phyloP scores from a whole-genome alignment of 805 yeast genomes.

The Ascoidea tarda region DNA sequence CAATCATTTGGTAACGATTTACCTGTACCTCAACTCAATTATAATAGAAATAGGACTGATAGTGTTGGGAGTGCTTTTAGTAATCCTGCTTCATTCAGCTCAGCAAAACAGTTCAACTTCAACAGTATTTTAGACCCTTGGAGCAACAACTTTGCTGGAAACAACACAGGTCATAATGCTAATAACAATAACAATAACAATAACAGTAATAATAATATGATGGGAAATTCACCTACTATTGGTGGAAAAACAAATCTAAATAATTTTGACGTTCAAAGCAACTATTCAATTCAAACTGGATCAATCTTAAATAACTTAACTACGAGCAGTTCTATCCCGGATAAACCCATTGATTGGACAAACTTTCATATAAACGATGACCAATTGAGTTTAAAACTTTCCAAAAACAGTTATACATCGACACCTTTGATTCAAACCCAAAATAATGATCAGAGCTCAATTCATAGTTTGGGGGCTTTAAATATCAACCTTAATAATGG shows the following conservation, averaged over 20 bases:
- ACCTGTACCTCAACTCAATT: background rate
- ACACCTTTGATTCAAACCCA: too few species aligned
- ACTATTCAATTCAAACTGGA: background rate
- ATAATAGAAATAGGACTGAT: background rate
- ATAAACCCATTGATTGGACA: background rate
- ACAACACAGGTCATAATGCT: background rate
- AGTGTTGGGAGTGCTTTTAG: background rate
- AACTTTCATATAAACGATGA: background rate
- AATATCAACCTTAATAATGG: too few species aligned
- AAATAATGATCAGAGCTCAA: too few species aligned
- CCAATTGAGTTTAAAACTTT: background rate
- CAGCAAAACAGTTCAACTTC: background rate
- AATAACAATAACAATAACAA: too few species aligned
- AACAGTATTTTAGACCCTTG: background rate
- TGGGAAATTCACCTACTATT: background rate
- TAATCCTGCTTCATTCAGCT: background rate
- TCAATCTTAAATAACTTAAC: background rate
- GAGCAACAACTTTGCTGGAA: background rate
- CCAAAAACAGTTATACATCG: too few species aligned
- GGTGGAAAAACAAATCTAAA: too few species aligned
- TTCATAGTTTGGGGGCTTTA: too few species aligned
- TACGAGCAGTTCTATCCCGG: background rate
- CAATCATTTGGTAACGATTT: too few species aligned
- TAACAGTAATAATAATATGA: background rate
- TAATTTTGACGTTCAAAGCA: background rate